These are phyloP conservation scores for Gossypium ekmanianum DNA, from an alignment of 345 rosid species.

Conservation along the genomic window DNA sequence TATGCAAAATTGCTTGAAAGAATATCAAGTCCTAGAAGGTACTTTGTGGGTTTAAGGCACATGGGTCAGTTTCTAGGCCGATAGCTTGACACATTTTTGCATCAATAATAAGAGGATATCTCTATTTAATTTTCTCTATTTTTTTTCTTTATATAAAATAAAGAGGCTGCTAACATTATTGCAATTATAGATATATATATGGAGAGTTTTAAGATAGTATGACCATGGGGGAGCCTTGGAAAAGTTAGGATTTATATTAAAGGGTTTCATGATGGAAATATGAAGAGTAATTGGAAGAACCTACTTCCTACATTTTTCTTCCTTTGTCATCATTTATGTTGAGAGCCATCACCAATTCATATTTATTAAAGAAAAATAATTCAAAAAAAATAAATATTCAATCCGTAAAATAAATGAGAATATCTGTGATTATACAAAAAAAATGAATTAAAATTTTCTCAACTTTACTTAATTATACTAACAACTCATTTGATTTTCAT, in stretches of 20 bases:
- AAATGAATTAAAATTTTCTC: neutral
- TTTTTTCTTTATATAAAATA: neutral
- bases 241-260: neutral
- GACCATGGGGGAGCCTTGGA: neutral
- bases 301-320: neutral
- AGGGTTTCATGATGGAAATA: neutral
- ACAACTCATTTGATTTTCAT: no score
- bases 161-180: no score
- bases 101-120: neutral
- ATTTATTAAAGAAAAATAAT: neutral
- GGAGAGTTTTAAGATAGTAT: neutral
- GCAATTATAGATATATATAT: no score
- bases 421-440: neutral
- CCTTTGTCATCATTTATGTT: neutral
- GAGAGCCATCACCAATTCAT: neutral
- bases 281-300: neutral
- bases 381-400: no score
- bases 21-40: no score
- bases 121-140: neutral
- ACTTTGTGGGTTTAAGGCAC: neutral
- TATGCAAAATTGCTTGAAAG: neutral
- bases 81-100: neutral
- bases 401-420: no score
- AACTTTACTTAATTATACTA: neutral
- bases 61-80: constrained; percentile 8